A percentile compares a stretch with the other conserved stretches of the same genome.
These are phyloP conservation scores for Micractinium conductrix DNA, from an alignment of 139 green algal species.

Conservation along the genomic window DNA sequence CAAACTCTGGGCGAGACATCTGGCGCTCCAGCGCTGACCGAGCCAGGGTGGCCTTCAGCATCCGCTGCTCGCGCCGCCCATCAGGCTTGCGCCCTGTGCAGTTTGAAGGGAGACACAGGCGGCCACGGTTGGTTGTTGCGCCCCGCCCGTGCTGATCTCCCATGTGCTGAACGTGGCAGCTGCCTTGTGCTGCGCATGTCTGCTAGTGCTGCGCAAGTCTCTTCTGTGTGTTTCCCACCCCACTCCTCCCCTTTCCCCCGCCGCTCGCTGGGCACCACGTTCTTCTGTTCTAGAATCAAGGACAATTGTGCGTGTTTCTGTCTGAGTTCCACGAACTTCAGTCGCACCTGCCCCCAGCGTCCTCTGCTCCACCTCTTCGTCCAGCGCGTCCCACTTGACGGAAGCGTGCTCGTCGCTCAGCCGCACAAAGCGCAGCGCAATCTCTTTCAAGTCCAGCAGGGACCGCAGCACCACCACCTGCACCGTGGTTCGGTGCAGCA, in stretches of 20 bases:
- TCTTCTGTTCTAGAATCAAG: too few species aligned
- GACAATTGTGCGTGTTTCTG: too few species aligned
- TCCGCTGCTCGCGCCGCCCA: slow-evolving; percentile 13
- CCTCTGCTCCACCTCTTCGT: slow-evolving; percentile 35
- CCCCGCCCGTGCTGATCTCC: too few species aligned
- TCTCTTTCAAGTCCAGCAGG: slow-evolving; percentile 50
- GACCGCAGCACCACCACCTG: slow-evolving; percentile 39
- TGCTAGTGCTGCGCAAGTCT: too few species aligned
- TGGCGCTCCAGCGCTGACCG: background rate
- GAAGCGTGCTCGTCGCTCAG: slow-evolving; percentile 6
- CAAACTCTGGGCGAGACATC: slow-evolving; percentile 3
- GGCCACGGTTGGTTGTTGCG: too few species aligned
- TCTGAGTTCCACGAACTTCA: too few species aligned
- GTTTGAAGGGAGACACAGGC: too few species aligned
- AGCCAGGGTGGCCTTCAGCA: slow-evolving; percentile 28
- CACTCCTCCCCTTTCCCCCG: too few species aligned
- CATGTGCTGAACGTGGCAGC: too few species aligned
- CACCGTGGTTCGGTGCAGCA: background rate
- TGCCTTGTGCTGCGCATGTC: too few species aligned
- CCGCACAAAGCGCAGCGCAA: slow-evolving; percentile 47
- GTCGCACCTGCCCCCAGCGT: background rate
- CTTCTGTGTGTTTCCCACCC: too few species aligned
- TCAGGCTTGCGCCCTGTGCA: slow-evolving; percentile 23
- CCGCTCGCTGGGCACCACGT: too few species aligned
- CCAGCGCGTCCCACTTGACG: slow-evolving; percentile 32